Conservation (phyloP, 1,284 basidiomycete genomes). For the Sanghuangporus sanghuang region DNA sequence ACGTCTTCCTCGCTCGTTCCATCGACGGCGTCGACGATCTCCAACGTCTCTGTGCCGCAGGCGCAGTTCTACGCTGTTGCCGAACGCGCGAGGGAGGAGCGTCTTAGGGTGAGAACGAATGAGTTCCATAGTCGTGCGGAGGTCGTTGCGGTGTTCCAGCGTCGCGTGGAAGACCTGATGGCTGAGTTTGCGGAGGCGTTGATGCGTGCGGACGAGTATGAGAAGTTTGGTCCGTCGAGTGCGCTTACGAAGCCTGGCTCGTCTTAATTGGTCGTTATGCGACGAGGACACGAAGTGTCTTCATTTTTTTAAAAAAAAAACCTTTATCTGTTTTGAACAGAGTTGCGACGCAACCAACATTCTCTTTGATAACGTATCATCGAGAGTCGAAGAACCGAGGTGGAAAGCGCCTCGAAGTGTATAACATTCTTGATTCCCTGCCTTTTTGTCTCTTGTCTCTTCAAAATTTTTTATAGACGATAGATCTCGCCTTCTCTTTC, state of each 20-base stretch:
- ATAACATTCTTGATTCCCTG: background rate
- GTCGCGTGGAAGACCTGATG: conserved; percentile 16
- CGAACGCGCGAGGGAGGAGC: conserved; percentile 14
- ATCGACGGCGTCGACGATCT: background rate
- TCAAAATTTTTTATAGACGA: conserved; percentile 7
- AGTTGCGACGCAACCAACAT: too few species aligned
- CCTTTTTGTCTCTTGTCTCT: background rate
- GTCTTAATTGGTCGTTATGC: background rate
- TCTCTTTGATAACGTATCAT: background rate
- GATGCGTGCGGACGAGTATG: conserved; percentile 13
- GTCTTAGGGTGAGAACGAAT: conserved; percentile 13
- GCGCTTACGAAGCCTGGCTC: background rate
- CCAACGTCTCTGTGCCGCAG: conserved; percentile 6
- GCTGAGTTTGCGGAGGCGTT: conserved; percentile 17
- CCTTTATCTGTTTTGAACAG: background rate
- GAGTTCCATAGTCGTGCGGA: conserved; percentile 17
- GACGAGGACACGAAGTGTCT: background rate
- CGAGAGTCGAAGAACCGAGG: background rate
- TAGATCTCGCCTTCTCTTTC: conserved; percentile 3
- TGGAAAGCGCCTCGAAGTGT: background rate
- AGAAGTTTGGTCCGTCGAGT: conserved; percentile 9
- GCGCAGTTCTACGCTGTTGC: conserved; percentile 13
- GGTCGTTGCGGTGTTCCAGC: conserved; percentile 14
- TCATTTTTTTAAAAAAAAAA: background rate
- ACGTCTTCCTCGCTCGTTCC: conserved; percentile 6